Conservation (phyloP, 208 protist genomes). For the Trypanosoma boissoni region DNA sequence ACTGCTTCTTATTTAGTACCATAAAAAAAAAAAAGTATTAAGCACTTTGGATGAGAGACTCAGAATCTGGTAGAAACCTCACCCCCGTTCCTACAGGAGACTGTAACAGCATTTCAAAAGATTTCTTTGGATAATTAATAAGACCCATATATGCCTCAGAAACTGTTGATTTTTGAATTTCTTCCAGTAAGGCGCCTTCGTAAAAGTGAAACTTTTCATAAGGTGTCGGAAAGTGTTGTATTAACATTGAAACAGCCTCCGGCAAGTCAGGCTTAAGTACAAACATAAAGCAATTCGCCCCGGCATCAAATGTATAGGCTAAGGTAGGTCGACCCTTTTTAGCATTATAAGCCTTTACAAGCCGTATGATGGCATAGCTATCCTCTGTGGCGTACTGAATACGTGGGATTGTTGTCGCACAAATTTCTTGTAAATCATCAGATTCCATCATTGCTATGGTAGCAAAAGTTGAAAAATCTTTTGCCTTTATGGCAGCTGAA, state of each 20-base stretch:
- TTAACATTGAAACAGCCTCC: conserved; percentile 83
- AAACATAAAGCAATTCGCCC: conserved; percentile 99
- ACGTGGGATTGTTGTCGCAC: conserved; percentile 95
- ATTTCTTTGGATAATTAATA: conserved; percentile 78
- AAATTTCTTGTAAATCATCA: conserved; percentile 98
- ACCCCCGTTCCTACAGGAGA: conserved; percentile 75
- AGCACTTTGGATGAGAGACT: too few relatives aligned
- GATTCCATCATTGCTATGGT: conserved; percentile 93
- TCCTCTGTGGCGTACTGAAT: conserved; percentile 98
- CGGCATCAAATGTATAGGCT: conserved; percentile 99
- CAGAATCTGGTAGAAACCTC: conserved; percentile 38
- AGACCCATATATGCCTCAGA: conserved; percentile 39
- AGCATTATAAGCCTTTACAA: conserved; percentile 93
- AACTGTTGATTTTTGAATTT: conserved; percentile 34
- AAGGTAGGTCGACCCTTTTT: conserved; percentile 60
- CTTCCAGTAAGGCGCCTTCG: conserved; percentile 45
- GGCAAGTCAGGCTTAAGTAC: conserved; percentile 78
- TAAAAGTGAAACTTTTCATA: conserved; percentile 69
- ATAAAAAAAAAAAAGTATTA: too few relatives aligned
- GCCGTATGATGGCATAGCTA: conserved; percentile 94
- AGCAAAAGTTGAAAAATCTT: conserved; percentile 95
- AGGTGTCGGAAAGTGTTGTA: conserved; percentile 89
- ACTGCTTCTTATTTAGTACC: too few relatives aligned
- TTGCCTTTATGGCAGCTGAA: conserved; percentile 86
- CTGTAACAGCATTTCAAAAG: conserved; percentile 85